phyloP scores from a whole-genome alignment of 2,329 filamentous ascomycete species.

The Emmonsiellopsis sp. region DNA sequence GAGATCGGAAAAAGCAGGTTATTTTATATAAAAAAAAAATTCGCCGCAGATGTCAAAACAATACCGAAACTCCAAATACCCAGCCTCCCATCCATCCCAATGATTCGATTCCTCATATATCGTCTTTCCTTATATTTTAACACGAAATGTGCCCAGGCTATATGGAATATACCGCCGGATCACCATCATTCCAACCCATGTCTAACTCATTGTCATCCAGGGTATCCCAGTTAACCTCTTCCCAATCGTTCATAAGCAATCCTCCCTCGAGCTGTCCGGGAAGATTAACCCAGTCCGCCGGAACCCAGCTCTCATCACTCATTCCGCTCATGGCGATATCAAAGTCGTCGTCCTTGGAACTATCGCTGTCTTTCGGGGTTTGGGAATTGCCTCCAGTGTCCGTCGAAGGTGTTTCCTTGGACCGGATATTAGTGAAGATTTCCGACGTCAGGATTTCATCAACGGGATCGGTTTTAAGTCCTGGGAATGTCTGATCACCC shows the following conservation, averaged over 20 bases:
- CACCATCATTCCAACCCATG: conserved; percentile 17
- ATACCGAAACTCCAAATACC: no score
- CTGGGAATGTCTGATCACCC: conserved; percentile 18
- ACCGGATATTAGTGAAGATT: conserved; percentile 24
- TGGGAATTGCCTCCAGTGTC: conserved; percentile 26
- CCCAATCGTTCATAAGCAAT: conserved; percentile 20
- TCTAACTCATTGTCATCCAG: conserved; percentile 23
- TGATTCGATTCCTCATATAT: no score
- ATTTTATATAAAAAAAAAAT: no score
- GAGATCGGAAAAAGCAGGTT: no score
- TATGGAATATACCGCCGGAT: conserved; percentile 20
- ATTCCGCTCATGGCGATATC: conserved; percentile 20
- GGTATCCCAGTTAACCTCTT: conserved; percentile 33
- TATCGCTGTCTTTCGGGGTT: conserved; percentile 29
- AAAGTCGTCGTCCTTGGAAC: conserved; percentile 23
- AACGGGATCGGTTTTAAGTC: conserved; percentile 26
- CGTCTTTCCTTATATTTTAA: no score
- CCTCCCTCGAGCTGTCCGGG: conserved; percentile 19
- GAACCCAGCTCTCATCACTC: conserved; percentile 23
- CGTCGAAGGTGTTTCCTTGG: conserved; percentile 29
- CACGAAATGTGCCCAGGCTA: conserved; percentile 7
- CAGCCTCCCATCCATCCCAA: no score
- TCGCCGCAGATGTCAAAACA: no score
- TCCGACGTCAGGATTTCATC: conserved; percentile 31
- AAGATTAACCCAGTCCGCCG: conserved; percentile 25